phyloP scores from a whole-genome alignment of 768 basidiomycete genomes.

The Trametes punicea region DNA sequence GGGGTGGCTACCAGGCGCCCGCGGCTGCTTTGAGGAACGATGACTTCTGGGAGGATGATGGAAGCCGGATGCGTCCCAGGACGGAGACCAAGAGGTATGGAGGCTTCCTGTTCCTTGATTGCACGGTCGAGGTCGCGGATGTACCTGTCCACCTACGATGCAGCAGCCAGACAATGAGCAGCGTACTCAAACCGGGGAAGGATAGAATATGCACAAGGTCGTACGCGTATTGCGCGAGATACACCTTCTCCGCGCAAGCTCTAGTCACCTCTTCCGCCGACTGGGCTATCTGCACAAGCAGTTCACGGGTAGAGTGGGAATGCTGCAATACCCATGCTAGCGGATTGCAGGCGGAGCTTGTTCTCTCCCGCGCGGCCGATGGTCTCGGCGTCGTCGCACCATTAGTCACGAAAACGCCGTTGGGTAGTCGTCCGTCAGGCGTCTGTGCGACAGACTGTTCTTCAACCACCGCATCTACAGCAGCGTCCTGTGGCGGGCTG shows the following conservation, averaged over 20 bases:
- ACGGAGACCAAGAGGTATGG: constrained; percentile 50
- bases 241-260: constrained; percentile 74
- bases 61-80: constrained; percentile 52
- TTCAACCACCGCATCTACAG: neutral
- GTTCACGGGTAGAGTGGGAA: constrained; percentile 41
- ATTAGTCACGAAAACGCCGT: neutral
- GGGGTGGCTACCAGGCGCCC: constrained; percentile 28
- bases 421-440: neutral
- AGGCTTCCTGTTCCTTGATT: constrained; percentile 58
- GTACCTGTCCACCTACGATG: constrained; percentile 68
- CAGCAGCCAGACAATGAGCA: neutral
- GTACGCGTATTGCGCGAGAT: constrained; percentile 64
- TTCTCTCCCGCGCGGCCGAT: neutral
- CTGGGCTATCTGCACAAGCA: constrained; percentile 57
- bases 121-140: constrained; percentile 74
- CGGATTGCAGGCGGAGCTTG: neutral
- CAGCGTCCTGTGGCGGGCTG: neutral
- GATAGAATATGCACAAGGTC: constrained; percentile 51
- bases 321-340: neutral
- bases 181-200: neutral
- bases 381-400: neutral
- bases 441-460: neutral
- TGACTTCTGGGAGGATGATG: constrained; percentile 60
- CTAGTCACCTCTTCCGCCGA: constrained; percentile 58
- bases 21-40: constrained; percentile 47